These are phyloP conservation scores for Chrysoporthe puriensis DNA, from an alignment of 2,329 filamentous ascomycete species.

Conservation along the genomic window DNA sequence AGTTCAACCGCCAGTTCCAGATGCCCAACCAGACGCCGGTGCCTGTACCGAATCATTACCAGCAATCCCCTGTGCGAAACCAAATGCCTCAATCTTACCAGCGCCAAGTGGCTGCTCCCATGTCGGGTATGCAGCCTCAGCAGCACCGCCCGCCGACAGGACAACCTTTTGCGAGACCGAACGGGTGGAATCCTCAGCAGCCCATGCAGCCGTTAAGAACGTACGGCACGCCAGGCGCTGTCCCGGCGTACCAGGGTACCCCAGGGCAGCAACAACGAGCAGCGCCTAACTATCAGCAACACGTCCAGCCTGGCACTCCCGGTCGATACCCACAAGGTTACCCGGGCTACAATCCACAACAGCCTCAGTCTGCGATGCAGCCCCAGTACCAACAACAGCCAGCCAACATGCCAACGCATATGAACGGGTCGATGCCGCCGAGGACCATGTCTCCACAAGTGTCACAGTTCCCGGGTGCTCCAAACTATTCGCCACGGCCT, in stretches of 20 bases:
- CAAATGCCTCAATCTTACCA: conserved; percentile 42
- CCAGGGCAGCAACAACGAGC: conserved; percentile 49
- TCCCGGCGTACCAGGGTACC: conserved; percentile 50
- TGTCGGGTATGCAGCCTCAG: conserved; percentile 44
- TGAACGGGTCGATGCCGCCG: conserved; percentile 49
- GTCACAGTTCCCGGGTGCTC: conserved; percentile 35
- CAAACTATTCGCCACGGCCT: conserved; percentile 44
- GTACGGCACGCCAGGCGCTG: conserved; percentile 48
- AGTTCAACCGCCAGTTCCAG: conserved; percentile 52
- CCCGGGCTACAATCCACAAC: conserved; percentile 34
- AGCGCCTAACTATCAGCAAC: conserved; percentile 44
- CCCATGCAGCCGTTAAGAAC: conserved; percentile 56
- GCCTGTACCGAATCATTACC: conserved; percentile 49
- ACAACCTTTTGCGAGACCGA: conserved; percentile 53
- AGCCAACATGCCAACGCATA: conserved; percentile 42
- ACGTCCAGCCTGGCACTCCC: conserved; percentile 46
- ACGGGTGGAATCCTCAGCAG: conserved; percentile 50
- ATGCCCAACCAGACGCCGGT: conserved; percentile 51
- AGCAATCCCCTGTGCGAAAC: conserved; percentile 45
- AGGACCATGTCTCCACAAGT: conserved; percentile 52
- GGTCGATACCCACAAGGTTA: conserved; percentile 43
- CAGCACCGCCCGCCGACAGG: conserved; percentile 43
- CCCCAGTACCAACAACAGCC: conserved; percentile 37
- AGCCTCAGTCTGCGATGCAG: conserved; percentile 31
- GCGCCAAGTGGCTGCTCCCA: conserved; percentile 45